These are phyloP conservation scores for Cyberlindnera nakhonratchasimensis DNA, from an alignment of 805 yeast species.

Conservation along the genomic window DNA sequence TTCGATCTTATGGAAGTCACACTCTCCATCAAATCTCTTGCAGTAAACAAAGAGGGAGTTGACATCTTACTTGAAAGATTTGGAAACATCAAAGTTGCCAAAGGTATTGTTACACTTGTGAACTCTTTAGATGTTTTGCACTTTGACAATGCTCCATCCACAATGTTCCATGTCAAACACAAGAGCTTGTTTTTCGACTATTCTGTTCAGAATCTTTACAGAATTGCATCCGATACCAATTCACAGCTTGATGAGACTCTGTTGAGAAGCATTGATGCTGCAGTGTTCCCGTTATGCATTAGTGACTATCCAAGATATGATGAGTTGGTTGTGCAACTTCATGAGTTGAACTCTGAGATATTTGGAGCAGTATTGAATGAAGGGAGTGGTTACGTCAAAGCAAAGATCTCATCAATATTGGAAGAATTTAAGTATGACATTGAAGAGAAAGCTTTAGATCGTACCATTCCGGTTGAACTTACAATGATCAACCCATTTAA, in stretches of 20 bases:
- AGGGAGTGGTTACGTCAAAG: constrained; percentile 19
- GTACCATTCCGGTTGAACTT: constrained; percentile 26
- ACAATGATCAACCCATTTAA: constrained; percentile 30
- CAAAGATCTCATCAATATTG: constrained; percentile 24
- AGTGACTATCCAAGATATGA: constrained; percentile 28
- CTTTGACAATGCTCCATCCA: constrained; percentile 26
- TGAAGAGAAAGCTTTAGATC: constrained; percentile 11
- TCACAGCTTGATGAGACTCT: constrained; percentile 13
- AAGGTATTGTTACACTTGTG: constrained; percentile 20
- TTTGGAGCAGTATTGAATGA: constrained; percentile 8
- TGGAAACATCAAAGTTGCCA: constrained; percentile 10
- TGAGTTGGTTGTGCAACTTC: constrained; percentile 21
- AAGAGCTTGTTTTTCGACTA: constrained; percentile 21
- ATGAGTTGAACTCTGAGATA: constrained; percentile 8
- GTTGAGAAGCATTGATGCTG: constrained; percentile 10
- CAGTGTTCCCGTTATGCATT: constrained; percentile 25
- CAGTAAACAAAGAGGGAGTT: constrained; percentile 29
- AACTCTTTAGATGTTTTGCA: constrained; percentile 18
- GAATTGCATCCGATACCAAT: constrained; percentile 15
- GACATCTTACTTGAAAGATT: constrained; percentile 18
- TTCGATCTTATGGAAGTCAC: constrained; percentile 28
- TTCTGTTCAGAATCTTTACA: constrained; percentile 19
- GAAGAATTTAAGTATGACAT: constrained; percentile 25
- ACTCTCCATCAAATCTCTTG: constrained; percentile 30
- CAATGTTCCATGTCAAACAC: constrained; percentile 27